Evolutionary conservation across 257 asterid genomes (phyloP).

Genomic region (Coffea eugenioides): DNA sequence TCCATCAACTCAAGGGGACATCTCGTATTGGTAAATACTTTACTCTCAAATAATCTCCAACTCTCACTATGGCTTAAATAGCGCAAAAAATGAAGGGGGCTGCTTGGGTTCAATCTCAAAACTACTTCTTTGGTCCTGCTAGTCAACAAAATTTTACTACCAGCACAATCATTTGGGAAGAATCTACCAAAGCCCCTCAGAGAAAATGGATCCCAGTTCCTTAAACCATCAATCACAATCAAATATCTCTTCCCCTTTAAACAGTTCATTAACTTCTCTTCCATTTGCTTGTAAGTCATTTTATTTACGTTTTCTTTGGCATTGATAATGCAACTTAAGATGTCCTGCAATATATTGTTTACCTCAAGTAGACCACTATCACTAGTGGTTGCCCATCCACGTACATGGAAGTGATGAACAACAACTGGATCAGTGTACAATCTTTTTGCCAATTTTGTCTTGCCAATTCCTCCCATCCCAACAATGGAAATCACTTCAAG

Average conservation of each 20-base stretch:
- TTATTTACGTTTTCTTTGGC: neutral
- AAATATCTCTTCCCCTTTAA: conserved; percentile 1
- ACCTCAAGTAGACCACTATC: neutral
- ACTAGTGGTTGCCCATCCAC: neutral
- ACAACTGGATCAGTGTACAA: neutral
- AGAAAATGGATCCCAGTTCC: neutral
- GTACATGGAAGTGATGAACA: neutral
- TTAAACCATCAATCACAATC: neutral
- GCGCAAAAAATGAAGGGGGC: neutral
- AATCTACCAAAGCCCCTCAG: neutral
- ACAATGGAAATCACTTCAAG: neutral
- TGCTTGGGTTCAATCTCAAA: neutral
- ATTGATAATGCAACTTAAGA: neutral
- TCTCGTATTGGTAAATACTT: neutral
- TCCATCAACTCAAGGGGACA: neutral
- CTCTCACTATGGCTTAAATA: neutral
- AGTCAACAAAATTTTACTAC: neutral
- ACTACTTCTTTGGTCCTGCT: neutral
- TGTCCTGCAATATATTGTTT: neutral
- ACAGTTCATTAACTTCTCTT: neutral
- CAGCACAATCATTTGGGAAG: neutral
- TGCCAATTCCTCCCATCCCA: neutral
- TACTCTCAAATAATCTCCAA: conserved; percentile 1
- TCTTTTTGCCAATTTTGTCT: no score
- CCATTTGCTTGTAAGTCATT: neutral